Percentiles rank a stretch among this genome's conserved stretches.
These are phyloP conservation scores for Cyclostephanos tholiformis DNA, from an alignment of 108 stramenopile genomes.

Conservation along the genomic window DNA sequence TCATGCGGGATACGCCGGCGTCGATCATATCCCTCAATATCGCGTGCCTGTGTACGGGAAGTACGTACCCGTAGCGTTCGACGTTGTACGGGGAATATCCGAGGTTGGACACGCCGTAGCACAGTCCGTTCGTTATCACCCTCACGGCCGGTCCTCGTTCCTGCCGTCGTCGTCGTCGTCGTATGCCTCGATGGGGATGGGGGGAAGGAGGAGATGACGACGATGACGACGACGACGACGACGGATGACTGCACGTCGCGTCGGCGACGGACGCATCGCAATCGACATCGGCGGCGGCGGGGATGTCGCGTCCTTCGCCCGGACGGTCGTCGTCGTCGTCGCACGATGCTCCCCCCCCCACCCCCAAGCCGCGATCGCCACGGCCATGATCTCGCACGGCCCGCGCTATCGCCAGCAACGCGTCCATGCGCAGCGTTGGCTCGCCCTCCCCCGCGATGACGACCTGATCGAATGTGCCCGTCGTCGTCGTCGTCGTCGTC, in stretches of 20 bases:
- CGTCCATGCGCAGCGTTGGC: constrained; percentile 68
- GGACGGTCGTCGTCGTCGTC: not conserved
- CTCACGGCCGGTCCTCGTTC: constrained; percentile 21
- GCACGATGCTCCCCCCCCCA: too few species aligned
- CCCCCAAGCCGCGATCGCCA: too few species aligned
- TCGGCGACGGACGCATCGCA: not conserved
- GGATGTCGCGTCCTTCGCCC: not conserved
- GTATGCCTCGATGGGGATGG: not conserved
- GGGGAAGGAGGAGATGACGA: too few species aligned
- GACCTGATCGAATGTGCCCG: constrained; percentile 40
- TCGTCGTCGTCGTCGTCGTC: too few species aligned
- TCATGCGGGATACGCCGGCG: constrained; percentile 24
- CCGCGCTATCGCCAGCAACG: constrained; percentile 43
- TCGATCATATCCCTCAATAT: constrained; percentile 41
- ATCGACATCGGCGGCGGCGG: not conserved
- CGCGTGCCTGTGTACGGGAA: constrained; percentile 21
- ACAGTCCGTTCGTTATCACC: constrained; percentile 45
- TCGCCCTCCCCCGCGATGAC: constrained; percentile 81
- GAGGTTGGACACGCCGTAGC: constrained; percentile 33
- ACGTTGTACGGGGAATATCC: constrained; percentile 35
- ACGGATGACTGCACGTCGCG: too few species aligned
- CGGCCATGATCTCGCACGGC: constrained; percentile 15
- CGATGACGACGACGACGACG: too few species aligned
- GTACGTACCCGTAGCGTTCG: constrained; percentile 1
- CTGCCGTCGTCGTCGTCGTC: not conserved